Evolutionary conservation across 75 land plant species (phyloP), one percentile per base, ranked within the genome.

Genomic region (Sequoia sempervirens): DNA sequence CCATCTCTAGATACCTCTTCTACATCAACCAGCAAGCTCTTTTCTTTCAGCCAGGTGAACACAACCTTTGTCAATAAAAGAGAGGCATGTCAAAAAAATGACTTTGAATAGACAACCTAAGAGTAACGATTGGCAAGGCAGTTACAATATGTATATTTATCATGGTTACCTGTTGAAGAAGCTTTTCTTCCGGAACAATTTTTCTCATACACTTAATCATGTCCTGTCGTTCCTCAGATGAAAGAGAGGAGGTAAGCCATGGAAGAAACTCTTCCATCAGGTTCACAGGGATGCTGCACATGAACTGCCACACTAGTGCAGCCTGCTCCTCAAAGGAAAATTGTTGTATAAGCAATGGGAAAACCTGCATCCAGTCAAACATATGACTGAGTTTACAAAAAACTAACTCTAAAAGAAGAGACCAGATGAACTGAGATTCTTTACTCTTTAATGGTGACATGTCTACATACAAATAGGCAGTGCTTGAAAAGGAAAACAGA

Each of bases 301-400:
- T 68, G 81, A 94, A 96, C 86, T 93, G 90, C 98, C 98, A 96
- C 8, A 93, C 93, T 52, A 96, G 66, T 74, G 89, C 87, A 83
- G 96, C 96, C 86, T 96, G 98, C 87, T 96, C 98, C 40, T 96
- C 93, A 83, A 88, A 89, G 26, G 90, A 84, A 47, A 93, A 96
- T 79, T 96, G 89, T 75, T 96, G 87, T 37, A 86, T 87, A 50
- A 96, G 92, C 82, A 96, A 83, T 4, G 98, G 96, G 73, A 94
- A 90, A 50, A 96, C 95, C 98, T 96, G 90, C 53, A 85, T 36
- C 38, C 26, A 56, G 53, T 41, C 40, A 68, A 82, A 23, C 41
- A 75, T 36, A 26, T 41, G 30, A 72, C 45, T 54, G 56, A 54
- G 40, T 52, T 47, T 11, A 70, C 73, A 23, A 61, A 61, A 61